These are phyloP conservation scores for Globisporangium carolinianum DNA, from an alignment of 352 stramenopile genomes.

Conservation along the genomic window DNA sequence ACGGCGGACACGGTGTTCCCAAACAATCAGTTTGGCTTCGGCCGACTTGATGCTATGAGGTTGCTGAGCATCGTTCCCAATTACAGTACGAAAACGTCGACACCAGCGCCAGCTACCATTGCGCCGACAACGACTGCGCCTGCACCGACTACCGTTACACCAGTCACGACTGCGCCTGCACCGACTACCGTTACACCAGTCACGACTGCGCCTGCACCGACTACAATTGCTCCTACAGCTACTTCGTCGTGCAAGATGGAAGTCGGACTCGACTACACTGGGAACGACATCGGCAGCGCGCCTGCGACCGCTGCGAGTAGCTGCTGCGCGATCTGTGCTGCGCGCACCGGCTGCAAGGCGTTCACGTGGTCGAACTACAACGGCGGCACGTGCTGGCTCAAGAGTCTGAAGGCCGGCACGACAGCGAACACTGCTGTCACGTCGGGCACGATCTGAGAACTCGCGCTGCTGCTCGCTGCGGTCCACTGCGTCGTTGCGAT, in stretches of 20 bases:
- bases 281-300: slow-evolving; percentile 13
- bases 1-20: slow-evolving; percentile 34
- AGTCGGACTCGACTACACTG: slow-evolving; percentile 18
- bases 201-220: neutral
- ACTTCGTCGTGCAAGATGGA: neutral
- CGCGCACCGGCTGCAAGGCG: slow-evolving; percentile 20
- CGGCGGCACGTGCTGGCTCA: slow-evolving; percentile 54
- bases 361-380: slow-evolving; percentile 50
- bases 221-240: neutral
- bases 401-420: slow-evolving; percentile 11
- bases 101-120: neutral
- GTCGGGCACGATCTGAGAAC: too few relatives aligned
- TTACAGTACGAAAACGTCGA: neutral
- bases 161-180: neutral
- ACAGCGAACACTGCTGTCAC: too few relatives aligned
- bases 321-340: too few relatives aligned
- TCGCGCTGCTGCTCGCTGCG: too few relatives aligned
- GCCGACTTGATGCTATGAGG: slow-evolving; percentile 4
- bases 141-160: neutral
- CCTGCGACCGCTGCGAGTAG: slow-evolving; percentile 1
- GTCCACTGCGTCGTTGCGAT: too few relatives aligned
- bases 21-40: slow-evolving; percentile 21
- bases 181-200: neutral
- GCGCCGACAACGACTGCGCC: neutral
- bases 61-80: neutral